Base-by-base conservation (phyloP, 2,329 filamentous ascomycete genomes). In the Tolypocladium tundrense region DNA sequence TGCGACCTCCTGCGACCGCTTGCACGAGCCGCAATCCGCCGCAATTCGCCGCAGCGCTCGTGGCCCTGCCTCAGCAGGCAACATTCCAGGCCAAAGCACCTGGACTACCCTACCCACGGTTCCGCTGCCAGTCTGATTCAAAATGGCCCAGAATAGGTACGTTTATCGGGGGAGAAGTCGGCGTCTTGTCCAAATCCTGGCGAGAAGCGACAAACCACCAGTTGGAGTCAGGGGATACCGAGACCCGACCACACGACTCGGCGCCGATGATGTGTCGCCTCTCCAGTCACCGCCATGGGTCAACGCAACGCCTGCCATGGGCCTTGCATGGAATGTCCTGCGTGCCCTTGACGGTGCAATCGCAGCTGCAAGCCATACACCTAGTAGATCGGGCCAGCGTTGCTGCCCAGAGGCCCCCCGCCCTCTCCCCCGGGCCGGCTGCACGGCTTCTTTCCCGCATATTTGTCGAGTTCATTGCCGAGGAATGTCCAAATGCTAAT, bases 101-200 rank as follows among this genome's bases (percentile, higher is more conserved):
- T 4, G 16, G 21, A 24, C 60, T 60, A 57, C 57, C 54, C 60
- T 60, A 57, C 57, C 54, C 45, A 57, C 57, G 56, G 37, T 35
- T 11, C 19, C n/a, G 48, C 48, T 21, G 31, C 31, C 10, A 35
- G n/a, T 1, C 31, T 55, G 56, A 64, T 64, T 58, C 60, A 65
- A 62, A 51, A 72, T 72, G 70, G 69, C 70, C 61, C 69, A 72
- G 63, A 70, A 72, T 57, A 67, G 69, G 56, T 50, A 51, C 24
- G 56, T 45, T 14, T 41, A 24, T 24, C n/a, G 31, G 48, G 41
- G 41, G 35, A 43, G 43, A 42, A 39, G 48, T 53, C 45, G n/a
- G 27, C 19, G n/a, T 39, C 2, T 51, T 27, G 24, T 33, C 48
- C 35, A 57, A 35, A 41, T 53, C 45, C 27, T 24, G 31, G 31